phyloP scores from a whole-genome alignment of 768 basidiomycete genomes.

The Tylopilus sp. region DNA sequence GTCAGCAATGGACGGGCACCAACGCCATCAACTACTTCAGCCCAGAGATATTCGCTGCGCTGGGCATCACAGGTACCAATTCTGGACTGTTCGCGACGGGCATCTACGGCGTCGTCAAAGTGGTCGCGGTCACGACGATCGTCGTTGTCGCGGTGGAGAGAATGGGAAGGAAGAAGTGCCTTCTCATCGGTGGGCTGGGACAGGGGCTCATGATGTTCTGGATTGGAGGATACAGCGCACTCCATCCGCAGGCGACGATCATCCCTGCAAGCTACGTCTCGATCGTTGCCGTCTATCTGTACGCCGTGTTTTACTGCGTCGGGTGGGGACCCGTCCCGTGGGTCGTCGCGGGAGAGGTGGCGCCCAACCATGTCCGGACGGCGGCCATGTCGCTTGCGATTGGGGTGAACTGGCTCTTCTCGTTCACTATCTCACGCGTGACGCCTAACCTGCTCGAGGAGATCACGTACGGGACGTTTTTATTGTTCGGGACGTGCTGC shows the following conservation, averaged over 20 bases:
- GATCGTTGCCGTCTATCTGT: conserved; percentile 37
- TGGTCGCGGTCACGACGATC: conserved; percentile 38
- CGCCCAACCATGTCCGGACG: conserved; percentile 37
- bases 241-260: conserved; percentile 28
- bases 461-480: conserved; percentile 32
- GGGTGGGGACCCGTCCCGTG: conserved; percentile 32
- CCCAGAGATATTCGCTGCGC: conserved; percentile 46
- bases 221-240: conserved; percentile 33
- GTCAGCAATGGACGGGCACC: conserved; percentile 49
- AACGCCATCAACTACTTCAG: conserved; percentile 56
- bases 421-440: conserved; percentile 36
- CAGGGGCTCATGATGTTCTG: conserved; percentile 41
- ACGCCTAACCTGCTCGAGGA: conserved; percentile 36
- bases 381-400: conserved; percentile 34
- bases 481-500: conserved; percentile 32
- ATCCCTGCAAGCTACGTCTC: conserved; percentile 37
- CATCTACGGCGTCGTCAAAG: conserved; percentile 37
- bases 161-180: conserved; percentile 46
- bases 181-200: conserved; percentile 47
- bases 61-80: conserved; percentile 43
- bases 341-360: conserved; percentile 34
- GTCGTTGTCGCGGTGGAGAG: conserved; percentile 47
- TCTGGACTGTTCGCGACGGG: conserved; percentile 51
- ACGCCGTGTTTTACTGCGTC: conserved; percentile 35
- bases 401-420: conserved; percentile 34